Conservation (phyloP, 768 basidiomycete species). For the Suillus decipiens region DNA sequence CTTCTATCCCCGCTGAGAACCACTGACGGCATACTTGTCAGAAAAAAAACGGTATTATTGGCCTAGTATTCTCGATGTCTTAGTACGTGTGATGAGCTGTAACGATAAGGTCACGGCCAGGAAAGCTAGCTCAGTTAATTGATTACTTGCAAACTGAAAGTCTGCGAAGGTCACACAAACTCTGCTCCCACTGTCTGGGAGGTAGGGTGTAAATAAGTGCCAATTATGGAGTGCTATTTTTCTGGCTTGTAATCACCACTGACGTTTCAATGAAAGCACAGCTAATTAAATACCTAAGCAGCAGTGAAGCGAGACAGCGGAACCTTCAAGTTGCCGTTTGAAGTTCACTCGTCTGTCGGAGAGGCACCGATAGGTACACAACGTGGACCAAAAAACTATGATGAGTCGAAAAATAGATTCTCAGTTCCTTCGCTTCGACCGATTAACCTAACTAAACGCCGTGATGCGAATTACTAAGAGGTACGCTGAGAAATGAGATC, state of each 20-base stretch:
- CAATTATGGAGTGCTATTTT: neutral
- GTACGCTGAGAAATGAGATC: constrained; percentile 6
- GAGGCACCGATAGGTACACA: constrained; percentile 5
- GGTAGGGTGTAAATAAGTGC: neutral
- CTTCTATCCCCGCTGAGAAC: constrained; percentile 4
- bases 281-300: neutral
- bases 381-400: neutral
- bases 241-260: neutral
- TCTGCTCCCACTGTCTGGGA: neutral
- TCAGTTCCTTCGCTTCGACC: neutral
- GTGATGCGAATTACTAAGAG: constrained; percentile 6
- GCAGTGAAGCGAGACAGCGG: neutral
- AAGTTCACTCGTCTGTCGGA: neutral
- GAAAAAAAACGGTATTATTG: too few species aligned
- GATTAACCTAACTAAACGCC: constrained; percentile 8
- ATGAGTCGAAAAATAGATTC: neutral
- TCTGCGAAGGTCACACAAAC: neutral
- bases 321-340: neutral
- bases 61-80: neutral
- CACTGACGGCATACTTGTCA: constrained; percentile 1
- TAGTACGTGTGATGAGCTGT: neutral
- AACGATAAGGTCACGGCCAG: neutral
- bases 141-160: neutral
- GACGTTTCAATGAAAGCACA: neutral
- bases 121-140: neutral